Evolutionary conservation across 352 stramenopile species (phyloP).

Genomic region (Globisporangium viniferum): DNA sequence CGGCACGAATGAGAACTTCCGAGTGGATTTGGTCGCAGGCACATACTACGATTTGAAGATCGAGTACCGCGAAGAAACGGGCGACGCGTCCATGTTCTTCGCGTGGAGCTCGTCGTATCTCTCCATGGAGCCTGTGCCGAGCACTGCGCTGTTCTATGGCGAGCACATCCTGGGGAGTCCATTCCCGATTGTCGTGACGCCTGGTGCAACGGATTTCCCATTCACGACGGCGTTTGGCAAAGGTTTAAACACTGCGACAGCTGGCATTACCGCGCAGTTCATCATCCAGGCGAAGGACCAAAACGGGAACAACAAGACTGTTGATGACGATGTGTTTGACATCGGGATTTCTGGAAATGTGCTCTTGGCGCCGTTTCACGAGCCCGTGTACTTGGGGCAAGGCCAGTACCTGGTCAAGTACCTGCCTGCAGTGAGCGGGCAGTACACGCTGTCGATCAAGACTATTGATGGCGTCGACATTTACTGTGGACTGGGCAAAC

Average conservation of each 20-base stretch:
- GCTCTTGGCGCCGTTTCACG: conserved; percentile 54
- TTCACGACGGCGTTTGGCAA: conserved; percentile 90
- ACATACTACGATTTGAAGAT: conserved; percentile 93
- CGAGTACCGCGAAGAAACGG: conserved; percentile 94
- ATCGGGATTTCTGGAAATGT: conserved; percentile 50
- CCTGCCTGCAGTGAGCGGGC: conserved; percentile 72
- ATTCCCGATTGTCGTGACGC: conserved; percentile 86
- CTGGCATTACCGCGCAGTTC: conserved; percentile 88
- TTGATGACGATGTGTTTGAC: conserved; percentile 72
- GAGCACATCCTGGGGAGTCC: conserved; percentile 94
- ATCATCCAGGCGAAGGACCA: conserved; percentile 94
- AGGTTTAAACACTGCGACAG: conserved; percentile 69
- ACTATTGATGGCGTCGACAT: conserved; percentile 92
- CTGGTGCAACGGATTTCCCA: conserved; percentile 93
- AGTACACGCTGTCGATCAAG: conserved; percentile 89
- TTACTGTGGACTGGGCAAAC: conserved; percentile 91
- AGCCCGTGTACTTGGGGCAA: conserved; percentile 85
- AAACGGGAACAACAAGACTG: conserved; percentile 90
- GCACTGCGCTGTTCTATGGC: conserved; percentile 76
- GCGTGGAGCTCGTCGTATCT: conserved; percentile 93
- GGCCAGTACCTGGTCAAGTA: conserved; percentile 92
- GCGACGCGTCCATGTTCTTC: conserved; percentile 82
- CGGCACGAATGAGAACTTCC: conserved; percentile 65
- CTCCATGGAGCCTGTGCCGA: conserved; percentile 78
- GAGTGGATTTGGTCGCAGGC: conserved; percentile 53